Percentiles rank a stretch among this genome's conserved stretches.
phyloP scores from a whole-genome alignment of 495 filamentous ascomycete species.

The Aspergillus mulundensis region DNA sequence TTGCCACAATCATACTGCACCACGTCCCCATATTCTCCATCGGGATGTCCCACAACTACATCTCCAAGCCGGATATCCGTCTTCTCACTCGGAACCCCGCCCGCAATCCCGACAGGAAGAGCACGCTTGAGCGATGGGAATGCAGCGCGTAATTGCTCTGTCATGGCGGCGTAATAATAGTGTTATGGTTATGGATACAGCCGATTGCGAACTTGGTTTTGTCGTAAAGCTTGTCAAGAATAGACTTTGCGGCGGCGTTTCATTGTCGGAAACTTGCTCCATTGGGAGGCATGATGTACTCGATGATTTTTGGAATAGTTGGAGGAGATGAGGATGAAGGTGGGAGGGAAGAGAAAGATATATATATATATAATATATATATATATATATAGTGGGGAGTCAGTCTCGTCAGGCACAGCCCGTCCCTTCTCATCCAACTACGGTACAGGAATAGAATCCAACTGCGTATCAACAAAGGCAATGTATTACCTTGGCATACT shows the following conservation, averaged over 20 bases:
- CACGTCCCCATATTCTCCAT: not conserved
- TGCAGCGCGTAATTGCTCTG: not conserved
- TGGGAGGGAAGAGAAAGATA: too few relatives aligned
- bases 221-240: slow-evolving; percentile 6
- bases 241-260: not conserved
- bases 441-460: too few relatives aligned
- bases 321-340: too few relatives aligned
- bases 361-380: too few relatives aligned
- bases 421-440: too few relatives aligned
- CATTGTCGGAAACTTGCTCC: not conserved
- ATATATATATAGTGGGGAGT: too few relatives aligned
- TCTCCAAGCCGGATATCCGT: slow-evolving; percentile 1
- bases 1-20: slow-evolving; percentile 5
- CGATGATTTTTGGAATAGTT: too few relatives aligned
- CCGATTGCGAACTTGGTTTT: not conserved
- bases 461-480: too few relatives aligned
- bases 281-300: slow-evolving; percentile 2
- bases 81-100: not conserved
- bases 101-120: not conserved
- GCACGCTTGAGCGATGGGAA: not conserved
- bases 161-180: not conserved
- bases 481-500: too few relatives aligned
- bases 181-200: slow-evolving; percentile 6
- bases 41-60: not conserved
- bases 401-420: too few relatives aligned